Conservation (phyloP, 805 yeast species). For the Candida mattraensis region DNA sequence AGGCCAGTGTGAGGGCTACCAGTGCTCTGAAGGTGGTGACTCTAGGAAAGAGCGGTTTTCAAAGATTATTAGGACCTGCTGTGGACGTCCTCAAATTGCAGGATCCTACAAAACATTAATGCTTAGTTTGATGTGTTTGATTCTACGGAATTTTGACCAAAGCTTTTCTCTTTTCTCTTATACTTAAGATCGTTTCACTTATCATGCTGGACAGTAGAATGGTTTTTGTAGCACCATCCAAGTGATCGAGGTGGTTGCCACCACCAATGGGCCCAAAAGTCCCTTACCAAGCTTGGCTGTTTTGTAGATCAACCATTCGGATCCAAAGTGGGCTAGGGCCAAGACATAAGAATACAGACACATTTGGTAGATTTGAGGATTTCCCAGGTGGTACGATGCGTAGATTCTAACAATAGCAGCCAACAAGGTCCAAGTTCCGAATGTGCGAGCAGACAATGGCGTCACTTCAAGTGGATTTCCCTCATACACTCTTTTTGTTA, state of each 20-base stretch:
- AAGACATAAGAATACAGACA: conserved; percentile 77
- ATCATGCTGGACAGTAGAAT: conserved; percentile 43
- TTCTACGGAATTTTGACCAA: conserved; percentile 1
- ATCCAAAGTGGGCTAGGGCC: conserved; percentile 80
- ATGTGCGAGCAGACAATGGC: conserved; percentile 84
- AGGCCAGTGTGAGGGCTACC: conserved; percentile 84
- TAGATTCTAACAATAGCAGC: conserved; percentile 82
- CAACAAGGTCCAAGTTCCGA: conserved; percentile 96
- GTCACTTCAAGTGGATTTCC: conserved; percentile 57
- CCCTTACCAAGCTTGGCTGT: conserved; percentile 88
- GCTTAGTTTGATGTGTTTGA: conserved; percentile 1
- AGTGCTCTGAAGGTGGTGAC: conserved; percentile 84
- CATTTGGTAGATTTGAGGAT: conserved; percentile 72
- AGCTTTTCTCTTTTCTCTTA: background rate
- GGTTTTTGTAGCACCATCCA: conserved; percentile 83
- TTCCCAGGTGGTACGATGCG: conserved; percentile 76
- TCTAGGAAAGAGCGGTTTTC: conserved; percentile 88
- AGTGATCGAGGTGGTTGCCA: conserved; percentile 64
- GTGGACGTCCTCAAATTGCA: conserved; percentile 83
- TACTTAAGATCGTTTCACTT: too few relatives aligned
- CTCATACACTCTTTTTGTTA: conserved; percentile 81
- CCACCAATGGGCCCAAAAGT: conserved; percentile 83
- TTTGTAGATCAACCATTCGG: conserved; percentile 78
- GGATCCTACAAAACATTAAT: conserved; percentile 63
- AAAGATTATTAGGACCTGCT: conserved; percentile 91